Evolutionary conservation across 2,329 filamentous ascomycete genomes (phyloP), one percentile per base, ranked within the genome.

Genomic region (Pezizomycotina sp.): DNA sequence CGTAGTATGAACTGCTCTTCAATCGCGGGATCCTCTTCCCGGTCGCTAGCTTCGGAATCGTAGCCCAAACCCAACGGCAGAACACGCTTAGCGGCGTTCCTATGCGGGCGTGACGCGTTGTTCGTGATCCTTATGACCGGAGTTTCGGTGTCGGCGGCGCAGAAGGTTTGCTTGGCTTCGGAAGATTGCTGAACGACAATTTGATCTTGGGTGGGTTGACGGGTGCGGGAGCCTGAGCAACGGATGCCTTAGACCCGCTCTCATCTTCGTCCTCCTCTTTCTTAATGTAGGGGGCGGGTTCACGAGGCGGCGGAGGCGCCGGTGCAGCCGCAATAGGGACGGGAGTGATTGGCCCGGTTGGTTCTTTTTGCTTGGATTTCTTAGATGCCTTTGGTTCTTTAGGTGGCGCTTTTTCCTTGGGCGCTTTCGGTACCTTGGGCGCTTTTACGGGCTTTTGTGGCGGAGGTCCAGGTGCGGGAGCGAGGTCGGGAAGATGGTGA

Each of bases 31-130:
- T 98, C 89, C 6, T 63, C 59, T 56, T 98, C 89, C 9, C 76
- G 72, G 53, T 95, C 89, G 36, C 83, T 89, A 8, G 84, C 82
- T 57, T 95, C 89, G 3, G 84, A 93, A 55, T 98, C 89, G 58
- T 95, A 98, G 5, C 86, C 89, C 37, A 92, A 82, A 33, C 89
- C 89, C 1, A 71, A 69, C 4, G 74, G 47, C 8, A 49, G 45
- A 23, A 42, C 40, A 12, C 48, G 73, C 46, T 80, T 69, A 20
- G 68, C 62, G 5, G 79, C 76, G 1, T 70, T 65, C 45, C 72
- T 68, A n/a, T n/a, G n/a, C 9, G 41, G 36, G 5, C 36, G 36
- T 10, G 36, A 40, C n/a, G 75, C 76, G 49, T 74, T 71, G 31
- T 71, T 63, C 51, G 73, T 76, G 38, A 80, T 60, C 35, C 69